These are phyloP conservation scores for Helotiales sp. DNA, from an alignment of 2,329 filamentous ascomycete genomes.

Conservation along the genomic window DNA sequence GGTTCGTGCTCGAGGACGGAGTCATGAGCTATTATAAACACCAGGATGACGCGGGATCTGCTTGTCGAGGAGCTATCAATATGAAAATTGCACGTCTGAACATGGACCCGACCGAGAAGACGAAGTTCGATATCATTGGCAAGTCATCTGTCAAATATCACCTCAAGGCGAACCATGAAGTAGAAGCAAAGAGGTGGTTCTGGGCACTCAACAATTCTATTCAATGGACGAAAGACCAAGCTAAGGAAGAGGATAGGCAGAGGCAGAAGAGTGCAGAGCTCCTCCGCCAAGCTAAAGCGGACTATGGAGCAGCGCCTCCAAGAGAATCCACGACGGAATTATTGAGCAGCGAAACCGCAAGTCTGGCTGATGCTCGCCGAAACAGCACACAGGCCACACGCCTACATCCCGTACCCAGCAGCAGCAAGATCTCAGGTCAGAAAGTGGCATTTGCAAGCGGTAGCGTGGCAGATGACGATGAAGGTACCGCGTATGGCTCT, in stretches of 20 bases:
- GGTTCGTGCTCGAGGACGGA: constrained; percentile 97
- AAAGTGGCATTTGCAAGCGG: constrained; percentile 35
- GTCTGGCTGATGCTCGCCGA: constrained; percentile 41
- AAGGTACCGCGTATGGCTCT: constrained; percentile 49
- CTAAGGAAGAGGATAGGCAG: constrained; percentile 82
- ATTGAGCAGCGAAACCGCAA: constrained; percentile 22
- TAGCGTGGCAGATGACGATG: constrained; percentile 51
- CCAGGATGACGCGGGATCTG: constrained; percentile 94
- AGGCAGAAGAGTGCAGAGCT: constrained; percentile 73
- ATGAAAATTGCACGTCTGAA: constrained; percentile 94
- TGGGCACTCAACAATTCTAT: constrained; percentile 99
- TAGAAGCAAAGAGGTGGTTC: constrained; percentile 98
- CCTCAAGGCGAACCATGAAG: constrained; percentile 94
- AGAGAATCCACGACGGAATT: constrained; percentile 25
- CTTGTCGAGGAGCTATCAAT: constrained; percentile 96
- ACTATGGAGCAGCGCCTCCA: constrained; percentile 52
- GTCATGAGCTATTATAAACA: constrained; percentile 99
- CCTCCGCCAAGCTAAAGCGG: constrained; percentile 76
- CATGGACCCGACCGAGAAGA: constrained; percentile 97
- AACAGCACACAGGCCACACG: constrained; percentile 42
- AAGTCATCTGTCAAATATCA: constrained; percentile 99
- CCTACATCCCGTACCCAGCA: constrained; percentile 26
- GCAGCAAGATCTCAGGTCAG: constrained; percentile 26
- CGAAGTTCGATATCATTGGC: constrained; percentile 94
- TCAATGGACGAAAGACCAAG: constrained; percentile 97